Conservation (phyloP, 2,329 filamentous ascomycete species). For the Chaetoscypha palmicola region DNA sequence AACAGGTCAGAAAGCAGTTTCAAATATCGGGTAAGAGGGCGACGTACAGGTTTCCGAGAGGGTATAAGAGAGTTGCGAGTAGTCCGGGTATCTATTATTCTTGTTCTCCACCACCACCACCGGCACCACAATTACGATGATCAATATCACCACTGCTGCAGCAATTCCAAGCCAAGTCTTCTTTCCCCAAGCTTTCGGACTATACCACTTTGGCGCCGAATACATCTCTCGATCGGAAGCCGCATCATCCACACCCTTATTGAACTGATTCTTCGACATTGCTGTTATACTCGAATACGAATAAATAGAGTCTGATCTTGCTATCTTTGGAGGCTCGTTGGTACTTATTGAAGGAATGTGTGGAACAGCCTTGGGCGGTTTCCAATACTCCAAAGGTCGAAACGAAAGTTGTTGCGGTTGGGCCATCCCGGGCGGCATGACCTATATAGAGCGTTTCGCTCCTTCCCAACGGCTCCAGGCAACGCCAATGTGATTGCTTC, state of each 20-base stretch:
- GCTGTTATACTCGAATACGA: conserved; percentile 1
- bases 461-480: too few relatives aligned
- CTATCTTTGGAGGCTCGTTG: conserved; percentile 3
- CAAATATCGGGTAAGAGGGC: neutral
- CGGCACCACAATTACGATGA: conserved; percentile 42
- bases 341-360: conserved; percentile 19
- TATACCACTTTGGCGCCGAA: conserved; percentile 33
- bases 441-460: neutral
- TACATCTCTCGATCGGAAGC: conserved; percentile 12
- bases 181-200: conserved; percentile 47
- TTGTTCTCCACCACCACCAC: conserved; percentile 31
- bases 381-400: conserved; percentile 22
- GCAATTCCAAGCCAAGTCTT: conserved; percentile 42
- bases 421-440: conserved; percentile 9
- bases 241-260: neutral
- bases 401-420: conserved; percentile 14
- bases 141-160: conserved; percentile 35
- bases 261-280: neutral
- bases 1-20: neutral
- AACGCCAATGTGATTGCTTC: neutral
- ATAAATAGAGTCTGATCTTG: conserved; percentile 9
- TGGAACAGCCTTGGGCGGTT: conserved; percentile 20
- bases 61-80: conserved; percentile 34
- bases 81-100: conserved; percentile 38
- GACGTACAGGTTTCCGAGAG: conserved; percentile 35